Evolutionary conservation across 1,284 basidiomycete species (phyloP).

Genomic region (Rhodotorula sp.): DNA sequence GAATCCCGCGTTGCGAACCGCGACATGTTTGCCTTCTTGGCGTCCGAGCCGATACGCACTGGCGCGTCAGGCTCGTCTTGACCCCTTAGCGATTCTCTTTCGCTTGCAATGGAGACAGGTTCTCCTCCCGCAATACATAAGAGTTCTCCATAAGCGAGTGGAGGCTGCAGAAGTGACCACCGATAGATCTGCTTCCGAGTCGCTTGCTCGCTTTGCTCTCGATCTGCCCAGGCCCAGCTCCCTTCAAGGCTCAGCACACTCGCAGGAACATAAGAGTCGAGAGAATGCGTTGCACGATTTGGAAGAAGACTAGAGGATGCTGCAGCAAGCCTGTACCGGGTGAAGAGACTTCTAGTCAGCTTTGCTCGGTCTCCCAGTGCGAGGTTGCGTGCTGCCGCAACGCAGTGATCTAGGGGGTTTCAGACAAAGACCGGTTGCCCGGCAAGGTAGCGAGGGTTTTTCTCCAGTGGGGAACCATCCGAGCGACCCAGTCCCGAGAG

Average conservation of each 20-base stretch:
- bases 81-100: background rate
- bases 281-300: background rate
- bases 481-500: slow-evolving; percentile 7
- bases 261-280: too few relatives aligned
- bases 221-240: too few relatives aligned
- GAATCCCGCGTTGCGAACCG: slow-evolving; percentile 32
- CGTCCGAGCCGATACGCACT: slow-evolving; percentile 23
- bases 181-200: background rate
- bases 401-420: background rate
- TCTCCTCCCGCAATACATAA: background rate
- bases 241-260: too few relatives aligned
- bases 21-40: slow-evolving; percentile 36
- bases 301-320: background rate
- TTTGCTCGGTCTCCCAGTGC: background rate
- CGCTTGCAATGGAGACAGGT: background rate
- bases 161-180: background rate
- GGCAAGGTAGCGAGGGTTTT: slow-evolving; percentile 33
- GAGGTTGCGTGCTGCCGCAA: background rate
- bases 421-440: slow-evolving; percentile 30
- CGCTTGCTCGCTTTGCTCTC: too few relatives aligned
- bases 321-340: background rate
- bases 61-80: background rate
- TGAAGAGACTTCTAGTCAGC: background rate
- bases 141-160: background rate
- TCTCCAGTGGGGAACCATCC: slow-evolving; percentile 25